Conservation (phyloP, 1,139 yeast species). For the Geotrichum candidum region DNA sequence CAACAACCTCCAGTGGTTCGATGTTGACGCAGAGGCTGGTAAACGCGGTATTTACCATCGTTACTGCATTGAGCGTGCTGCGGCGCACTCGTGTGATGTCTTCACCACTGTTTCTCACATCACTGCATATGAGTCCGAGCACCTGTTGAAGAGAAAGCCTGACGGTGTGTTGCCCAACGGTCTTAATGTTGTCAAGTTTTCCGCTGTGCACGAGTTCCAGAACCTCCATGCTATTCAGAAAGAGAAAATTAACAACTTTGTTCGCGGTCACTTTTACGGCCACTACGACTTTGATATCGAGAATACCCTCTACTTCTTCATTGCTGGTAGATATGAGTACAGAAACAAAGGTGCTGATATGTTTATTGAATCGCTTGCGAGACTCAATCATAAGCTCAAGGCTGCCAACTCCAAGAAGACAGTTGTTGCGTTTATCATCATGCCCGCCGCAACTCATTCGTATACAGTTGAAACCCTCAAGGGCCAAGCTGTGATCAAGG, state of each 20-base stretch:
- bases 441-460: conserved; percentile 94
- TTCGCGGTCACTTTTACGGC: conserved; percentile 96
- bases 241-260: conserved; percentile 88
- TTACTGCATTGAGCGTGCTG: conserved; percentile 93
- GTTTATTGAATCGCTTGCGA: conserved; percentile 86
- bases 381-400: conserved; percentile 83
- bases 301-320: conserved; percentile 88
- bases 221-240: conserved; percentile 88
- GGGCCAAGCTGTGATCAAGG: conserved; percentile 94
- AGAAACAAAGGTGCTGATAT: conserved; percentile 96
- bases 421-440: conserved; percentile 94
- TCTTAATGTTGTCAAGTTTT: conserved; percentile 88
- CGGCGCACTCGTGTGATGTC: conserved; percentile 94
- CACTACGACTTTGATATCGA: conserved; percentile 92
- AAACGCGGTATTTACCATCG: conserved; percentile 95
- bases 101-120: conserved; percentile 96
- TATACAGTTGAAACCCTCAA: conserved; percentile 93
- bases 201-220: conserved; percentile 97
- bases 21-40: conserved; percentile 97
- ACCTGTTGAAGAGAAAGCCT: conserved; percentile 87
- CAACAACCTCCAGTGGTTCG: conserved; percentile 83
- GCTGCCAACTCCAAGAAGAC: conserved; percentile 79
- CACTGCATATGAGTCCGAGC: conserved; percentile 93
- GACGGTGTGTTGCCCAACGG: conserved; percentile 98
- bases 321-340: conserved; percentile 95